Conservation (phyloP, 129 eudicot species). For the Glebionis coronaria region DNA sequence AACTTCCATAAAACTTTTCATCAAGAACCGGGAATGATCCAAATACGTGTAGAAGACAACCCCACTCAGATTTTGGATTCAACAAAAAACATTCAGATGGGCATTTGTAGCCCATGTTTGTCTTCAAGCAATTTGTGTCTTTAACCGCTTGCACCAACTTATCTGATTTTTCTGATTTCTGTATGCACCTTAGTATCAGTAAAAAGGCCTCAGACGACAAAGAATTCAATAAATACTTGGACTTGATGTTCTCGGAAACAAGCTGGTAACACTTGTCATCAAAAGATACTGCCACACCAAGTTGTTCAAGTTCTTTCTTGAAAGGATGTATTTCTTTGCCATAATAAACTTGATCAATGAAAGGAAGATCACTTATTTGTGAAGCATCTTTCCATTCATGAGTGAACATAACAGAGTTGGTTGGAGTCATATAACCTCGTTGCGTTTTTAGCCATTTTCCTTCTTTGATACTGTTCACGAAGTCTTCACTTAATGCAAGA, state of each 20-base stretch:
- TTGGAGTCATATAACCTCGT: conserved; percentile 37
- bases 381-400: conserved; percentile 42
- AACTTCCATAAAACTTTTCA: conserved; percentile 31
- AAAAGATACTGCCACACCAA: conserved; percentile 38
- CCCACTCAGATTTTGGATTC: conserved; percentile 44
- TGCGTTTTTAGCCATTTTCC: conserved; percentile 43
- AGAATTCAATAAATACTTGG: conserved; percentile 22
- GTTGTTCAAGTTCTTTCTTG: conserved; percentile 30
- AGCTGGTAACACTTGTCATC: conserved; percentile 29
- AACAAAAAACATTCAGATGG: conserved; percentile 42
- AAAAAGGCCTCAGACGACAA: conserved; percentile 28
- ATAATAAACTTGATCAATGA: conserved; percentile 45
- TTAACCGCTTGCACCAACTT: conserved; percentile 30
- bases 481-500: conserved; percentile 17
- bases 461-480: conserved; percentile 30
- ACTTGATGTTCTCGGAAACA: conserved; percentile 36
- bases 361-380: conserved; percentile 41
- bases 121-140: conserved; percentile 36
- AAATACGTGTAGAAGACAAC: conserved; percentile 43
- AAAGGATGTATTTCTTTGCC: conserved; percentile 32
- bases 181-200: conserved; percentile 31
- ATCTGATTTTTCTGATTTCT: conserved; percentile 6
- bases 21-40: conserved; percentile 43
- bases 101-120: conserved; percentile 39
- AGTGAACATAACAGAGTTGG: conserved; percentile 30